Evolutionary conservation across 2,329 filamentous ascomycete genomes (phyloP), one percentile per base, ranked within the genome.

Genomic region (Thelonectria discophora): DNA sequence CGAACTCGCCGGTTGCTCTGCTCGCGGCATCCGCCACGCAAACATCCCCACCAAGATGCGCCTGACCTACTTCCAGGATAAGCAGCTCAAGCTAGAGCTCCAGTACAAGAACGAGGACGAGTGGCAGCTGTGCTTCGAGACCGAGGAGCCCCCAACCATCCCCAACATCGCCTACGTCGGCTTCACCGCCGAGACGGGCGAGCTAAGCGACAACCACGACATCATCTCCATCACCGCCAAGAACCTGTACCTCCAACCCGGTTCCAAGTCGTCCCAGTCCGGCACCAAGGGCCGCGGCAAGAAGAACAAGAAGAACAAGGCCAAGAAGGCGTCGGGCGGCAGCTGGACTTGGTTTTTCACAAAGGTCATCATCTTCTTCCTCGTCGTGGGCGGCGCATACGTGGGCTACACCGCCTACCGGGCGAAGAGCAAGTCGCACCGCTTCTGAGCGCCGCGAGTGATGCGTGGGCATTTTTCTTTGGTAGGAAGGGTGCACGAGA

Each of bases 171-270:
- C 88, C 37, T 92, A 92, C 76, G 86, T 92, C 24, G 90, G 89
- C 60, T 92, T 92, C 80, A 90, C 87, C 70, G 90, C 92, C 58
- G 94, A 98, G 82, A 98, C 95, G 15, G 95, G 95, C 74, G 94
- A 99, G 82, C 87, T 99, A 68, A 93, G 89, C 78, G 95, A 99
- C 81, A 97, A 97, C 84, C 94, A 97, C 84, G 95, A 99, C 80
- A 96, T 99, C 77, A 88, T 98, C 75, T 90, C 88, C 52, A 86
- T 99, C 71, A 84, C 88, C 66, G 90, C 94, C 59, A 91, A 90
- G 82, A 99, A 97, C 78, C 82, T 99, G 64, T 98, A 98, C 81
- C 88, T 86, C 59, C 79, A 79, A 27, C 80, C 81, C 71, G 86
- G 85, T 37, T 79, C 82, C 54, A 75, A 77, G 54, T 21, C 51